A percentile compares a stretch with the other conserved stretches of the same genome.
Evolutionary conservation across 345 rosid species (phyloP).

Genomic region (Angophora floribunda): DNA sequence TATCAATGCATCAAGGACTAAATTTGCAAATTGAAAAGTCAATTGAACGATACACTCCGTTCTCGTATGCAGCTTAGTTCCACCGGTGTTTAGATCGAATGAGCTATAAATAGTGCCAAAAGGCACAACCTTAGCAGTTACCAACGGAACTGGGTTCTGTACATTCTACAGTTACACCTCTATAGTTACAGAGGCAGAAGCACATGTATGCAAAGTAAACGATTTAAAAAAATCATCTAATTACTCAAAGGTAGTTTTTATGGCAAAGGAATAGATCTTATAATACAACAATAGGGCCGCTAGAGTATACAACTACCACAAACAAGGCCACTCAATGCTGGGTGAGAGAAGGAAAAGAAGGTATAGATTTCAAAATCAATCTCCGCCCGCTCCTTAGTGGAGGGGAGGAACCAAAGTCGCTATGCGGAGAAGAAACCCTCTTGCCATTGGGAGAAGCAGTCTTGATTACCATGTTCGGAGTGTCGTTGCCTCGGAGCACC

Average conservation of each 20-base stretch:
- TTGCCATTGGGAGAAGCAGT: slow-evolving; percentile 78
- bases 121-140: background rate
- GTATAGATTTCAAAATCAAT: slow-evolving; percentile 80
- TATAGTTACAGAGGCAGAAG: background rate
- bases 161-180: background rate
- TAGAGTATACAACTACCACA: background rate
- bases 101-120: background rate
- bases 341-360: slow-evolving; percentile 91
- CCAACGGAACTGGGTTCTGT: background rate
- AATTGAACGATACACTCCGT: background rate
- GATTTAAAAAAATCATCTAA: background rate
- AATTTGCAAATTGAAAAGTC: background rate
- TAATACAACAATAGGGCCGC: background rate
- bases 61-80: background rate
- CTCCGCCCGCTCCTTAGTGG: slow-evolving; percentile 59
- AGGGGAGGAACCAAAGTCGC: slow-evolving; percentile 42
- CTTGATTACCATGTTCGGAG: slow-evolving; percentile 41
- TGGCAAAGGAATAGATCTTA: background rate
- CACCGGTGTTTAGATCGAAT: background rate
- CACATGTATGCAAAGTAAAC: background rate
- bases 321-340: slow-evolving; percentile 34
- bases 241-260: background rate
- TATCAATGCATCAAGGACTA: background rate
- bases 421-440: slow-evolving; percentile 81
- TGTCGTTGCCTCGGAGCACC: slow-evolving; percentile 27